phyloP scores from a whole-genome alignment of 2,329 filamentous ascomycete species.

The Arachnomyces sp. region DNA sequence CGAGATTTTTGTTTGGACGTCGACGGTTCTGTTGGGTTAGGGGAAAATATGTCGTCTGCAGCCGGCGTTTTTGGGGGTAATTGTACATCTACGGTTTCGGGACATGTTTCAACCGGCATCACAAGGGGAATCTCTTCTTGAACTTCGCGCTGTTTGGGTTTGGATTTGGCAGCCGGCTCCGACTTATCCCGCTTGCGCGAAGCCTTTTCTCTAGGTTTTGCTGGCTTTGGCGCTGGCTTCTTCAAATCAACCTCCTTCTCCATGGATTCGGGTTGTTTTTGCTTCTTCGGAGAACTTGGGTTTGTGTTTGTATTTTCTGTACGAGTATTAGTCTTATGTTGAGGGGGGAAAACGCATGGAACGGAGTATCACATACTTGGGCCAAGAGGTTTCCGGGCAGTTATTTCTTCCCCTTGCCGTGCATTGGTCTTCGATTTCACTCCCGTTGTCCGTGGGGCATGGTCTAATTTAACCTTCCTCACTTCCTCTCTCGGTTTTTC shows the following conservation, averaged over 20 bases:
- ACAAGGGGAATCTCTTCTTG: neutral
- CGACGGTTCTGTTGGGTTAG: slow-evolving; percentile 9
- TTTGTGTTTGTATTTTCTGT: slow-evolving; percentile 46
- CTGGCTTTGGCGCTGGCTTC: slow-evolving; percentile 8
- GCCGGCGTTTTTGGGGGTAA: slow-evolving; percentile 20
- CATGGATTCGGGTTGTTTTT: neutral
- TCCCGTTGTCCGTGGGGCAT: slow-evolving; percentile 10
- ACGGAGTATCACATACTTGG: slow-evolving; percentile 31
- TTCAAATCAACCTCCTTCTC: slow-evolving; percentile 20
- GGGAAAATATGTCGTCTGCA: slow-evolving; percentile 11
- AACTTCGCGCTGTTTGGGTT: neutral
- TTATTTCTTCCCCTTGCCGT: neutral
- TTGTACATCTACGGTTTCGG: slow-evolving; percentile 7
- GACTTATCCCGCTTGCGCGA: neutral
- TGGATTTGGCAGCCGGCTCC: neutral
- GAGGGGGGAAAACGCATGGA: neutral
- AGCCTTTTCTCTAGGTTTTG: neutral
- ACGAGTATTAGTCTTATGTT: slow-evolving; percentile 1
- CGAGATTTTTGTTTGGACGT: slow-evolving; percentile 9
- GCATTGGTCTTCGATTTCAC: neutral
- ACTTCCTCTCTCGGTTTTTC: slow-evolving; percentile 9
- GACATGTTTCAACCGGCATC: neutral
- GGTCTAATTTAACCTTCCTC: slow-evolving; percentile 6
- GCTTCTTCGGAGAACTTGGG: slow-evolving; percentile 22
- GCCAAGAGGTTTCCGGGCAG: slow-evolving; percentile 20